phyloP scores from a whole-genome alignment of 306 rosid genomes.

The Datisca glomerata region DNA sequence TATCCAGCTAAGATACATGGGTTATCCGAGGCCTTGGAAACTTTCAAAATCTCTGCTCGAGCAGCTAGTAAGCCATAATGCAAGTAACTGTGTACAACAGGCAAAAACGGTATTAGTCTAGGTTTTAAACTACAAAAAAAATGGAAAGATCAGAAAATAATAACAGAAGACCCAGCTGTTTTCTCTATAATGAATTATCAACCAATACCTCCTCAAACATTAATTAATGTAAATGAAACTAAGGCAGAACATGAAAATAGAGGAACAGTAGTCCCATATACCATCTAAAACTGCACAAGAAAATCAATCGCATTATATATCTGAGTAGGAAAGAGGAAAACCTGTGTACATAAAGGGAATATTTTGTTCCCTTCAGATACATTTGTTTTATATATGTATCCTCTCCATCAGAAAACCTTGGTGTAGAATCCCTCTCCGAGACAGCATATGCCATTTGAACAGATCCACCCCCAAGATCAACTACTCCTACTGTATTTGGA shows the following conservation, averaged over 20 bases:
- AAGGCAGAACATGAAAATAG: too few relatives aligned
- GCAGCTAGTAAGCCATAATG: conserved; percentile 90
- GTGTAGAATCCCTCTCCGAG: conserved; percentile 72
- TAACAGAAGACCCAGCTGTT: too few relatives aligned
- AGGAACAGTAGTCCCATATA: conserved; percentile 1
- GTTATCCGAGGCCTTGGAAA: conserved; percentile 51
- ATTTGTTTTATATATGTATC: conserved; percentile 63
- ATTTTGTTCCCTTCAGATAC: conserved; percentile 69
- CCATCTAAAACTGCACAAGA: conserved; percentile 5
- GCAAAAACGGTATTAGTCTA: conserved; percentile 18
- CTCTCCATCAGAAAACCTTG: conserved; percentile 41
- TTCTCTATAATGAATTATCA: too few relatives aligned
- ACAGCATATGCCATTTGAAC: conserved; percentile 99
- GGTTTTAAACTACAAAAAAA: not conserved
- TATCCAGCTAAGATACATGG: conserved; percentile 72
- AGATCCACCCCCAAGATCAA: conserved; percentile 99
- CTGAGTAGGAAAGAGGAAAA: conserved; percentile 25
- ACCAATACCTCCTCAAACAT: not conserved
- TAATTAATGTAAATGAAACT: too few relatives aligned
- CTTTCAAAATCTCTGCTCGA: conserved; percentile 88
- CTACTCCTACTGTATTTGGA: conserved; percentile 82
- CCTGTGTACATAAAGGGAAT: conserved; percentile 97
- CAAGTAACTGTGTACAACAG: conserved; percentile 57
- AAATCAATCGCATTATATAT: conserved; percentile 5
- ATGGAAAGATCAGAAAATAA: not conserved